Evolutionary conservation across 2,329 filamentous ascomycete genomes (phyloP).

Genomic region (Trichothecium roseum): DNA sequence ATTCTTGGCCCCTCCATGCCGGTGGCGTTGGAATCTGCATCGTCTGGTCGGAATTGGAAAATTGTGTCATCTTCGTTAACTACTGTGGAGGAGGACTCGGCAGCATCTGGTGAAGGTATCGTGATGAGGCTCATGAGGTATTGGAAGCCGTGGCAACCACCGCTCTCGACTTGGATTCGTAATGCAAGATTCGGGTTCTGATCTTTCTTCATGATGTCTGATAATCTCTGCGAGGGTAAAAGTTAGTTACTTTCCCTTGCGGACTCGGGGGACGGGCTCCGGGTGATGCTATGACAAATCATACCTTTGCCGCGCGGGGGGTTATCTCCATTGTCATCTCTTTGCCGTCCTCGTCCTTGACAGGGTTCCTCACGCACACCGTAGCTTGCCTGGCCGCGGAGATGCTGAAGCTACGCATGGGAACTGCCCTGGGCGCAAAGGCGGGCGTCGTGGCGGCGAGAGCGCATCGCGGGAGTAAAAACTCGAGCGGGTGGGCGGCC

Average conservation of each 20-base stretch:
- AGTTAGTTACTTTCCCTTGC: not conserved
- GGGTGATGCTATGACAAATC: conserved; percentile 8
- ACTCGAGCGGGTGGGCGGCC: conserved; percentile 22
- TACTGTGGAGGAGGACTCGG: conserved; percentile 19
- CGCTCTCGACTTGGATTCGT: conserved; percentile 85
- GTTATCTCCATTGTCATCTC: conserved; percentile 78
- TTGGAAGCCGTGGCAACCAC: conserved; percentile 96
- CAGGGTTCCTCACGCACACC: conserved; percentile 55
- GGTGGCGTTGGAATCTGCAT: conserved; percentile 16
- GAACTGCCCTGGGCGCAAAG: not conserved
- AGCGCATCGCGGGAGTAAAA: conserved; percentile 26
- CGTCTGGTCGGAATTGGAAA: conserved; percentile 58
- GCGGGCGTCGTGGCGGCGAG: conserved; percentile 1
- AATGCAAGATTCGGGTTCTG: conserved; percentile 71
- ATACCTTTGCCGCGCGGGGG: conserved; percentile 66
- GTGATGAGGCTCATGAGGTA: conserved; percentile 84
- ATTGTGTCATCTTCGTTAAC: conserved; percentile 73
- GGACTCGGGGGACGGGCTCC: not conserved
- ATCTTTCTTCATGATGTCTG: conserved; percentile 64
- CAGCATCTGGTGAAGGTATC: conserved; percentile 31
- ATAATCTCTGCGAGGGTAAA: conserved; percentile 46
- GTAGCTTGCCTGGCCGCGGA: conserved; percentile 30
- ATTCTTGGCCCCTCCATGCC: conserved; percentile 50
- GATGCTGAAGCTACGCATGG: conserved; percentile 21
- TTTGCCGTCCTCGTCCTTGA: conserved; percentile 73